Base-by-base conservation (phyloP, 768 basidiomycete species). In the Lentinula edodes region DNA sequence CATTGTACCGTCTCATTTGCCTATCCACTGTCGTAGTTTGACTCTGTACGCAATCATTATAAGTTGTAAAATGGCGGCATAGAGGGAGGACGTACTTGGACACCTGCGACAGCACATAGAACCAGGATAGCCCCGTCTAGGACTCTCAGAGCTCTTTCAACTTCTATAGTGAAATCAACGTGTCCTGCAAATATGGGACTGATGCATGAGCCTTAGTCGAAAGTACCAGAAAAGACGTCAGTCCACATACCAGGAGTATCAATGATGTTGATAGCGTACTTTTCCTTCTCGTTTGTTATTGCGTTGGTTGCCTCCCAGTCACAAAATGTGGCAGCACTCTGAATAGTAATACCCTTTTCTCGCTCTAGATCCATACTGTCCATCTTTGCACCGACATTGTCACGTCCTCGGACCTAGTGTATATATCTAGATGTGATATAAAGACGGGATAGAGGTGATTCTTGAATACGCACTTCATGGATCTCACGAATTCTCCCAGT, bases 131-230 rank as follows among this genome's bases (percentile, higher is more conserved):
- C 97, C 64, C 97, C 97, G 72, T 99, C 97, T 64, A 99, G 78
- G 7, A 98, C 97, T 55, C 97, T 87, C 54, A 99, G 79, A 28
- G 97, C 97, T 15, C 97, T 87, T 74, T 99, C 97, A 7, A 99
- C 97, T 74, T 99, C 97, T 66, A 99, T 98, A 2, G 97, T 99
- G 70, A 99, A 99, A 73, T 99, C 97, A 65, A 99, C 97, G 80
- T 99, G 97, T 67, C 95, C 95, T 94, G 61, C n/a, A 65, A 23
- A 60, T n/a, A 65, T 18, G n/a, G 20, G 18, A 18, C 36, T n/a
- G 28, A 20, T 34, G 39, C n/a, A 41, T 60, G 12, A 60, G 51
- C 12, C 43, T 42, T 15, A 58, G 34, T 50, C 13, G 32, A 52
- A 13, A 41, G 32, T 6, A 13, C 12, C 8, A 8, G 7, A 50